Conservation (phyloP, 768 basidiomycete species). For the Boletus fagicola region DNA sequence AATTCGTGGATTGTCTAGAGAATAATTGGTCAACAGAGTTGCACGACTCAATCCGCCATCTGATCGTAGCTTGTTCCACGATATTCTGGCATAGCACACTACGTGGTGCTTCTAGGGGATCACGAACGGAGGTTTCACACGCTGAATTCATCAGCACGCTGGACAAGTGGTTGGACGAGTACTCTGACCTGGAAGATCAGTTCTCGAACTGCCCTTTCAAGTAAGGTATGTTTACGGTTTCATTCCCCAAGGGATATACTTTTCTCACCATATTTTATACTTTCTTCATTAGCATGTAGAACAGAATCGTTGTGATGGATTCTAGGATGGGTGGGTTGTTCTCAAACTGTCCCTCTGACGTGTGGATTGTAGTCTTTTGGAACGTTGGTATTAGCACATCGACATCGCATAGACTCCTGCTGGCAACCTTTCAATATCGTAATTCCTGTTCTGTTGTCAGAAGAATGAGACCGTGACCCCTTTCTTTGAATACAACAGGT, state of each 20-base stretch:
- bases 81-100: background rate
- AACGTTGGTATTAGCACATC: background rate
- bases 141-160: background rate
- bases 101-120: too few relatives aligned
- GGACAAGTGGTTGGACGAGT: background rate
- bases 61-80: background rate
- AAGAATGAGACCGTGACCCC: too few relatives aligned
- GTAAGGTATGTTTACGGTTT: background rate
- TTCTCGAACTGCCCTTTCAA: conserved; percentile 6
- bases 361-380: background rate
- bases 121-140: background rate
- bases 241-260: too few relatives aligned
- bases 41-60: background rate
- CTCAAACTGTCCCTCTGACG: background rate
- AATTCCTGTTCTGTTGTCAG: background rate
- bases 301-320: background rate
- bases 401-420: background rate
- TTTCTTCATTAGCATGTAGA: background rate
- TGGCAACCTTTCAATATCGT: background rate
- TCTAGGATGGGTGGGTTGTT: background rate
- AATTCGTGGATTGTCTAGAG: background rate
- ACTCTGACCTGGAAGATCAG: background rate
- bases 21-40: background rate
- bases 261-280: background rate
- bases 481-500: too few relatives aligned